Evolutionary conservation across 164 flowering plant species (phyloP).

Genomic region (Paratinospora sagittata): DNA sequence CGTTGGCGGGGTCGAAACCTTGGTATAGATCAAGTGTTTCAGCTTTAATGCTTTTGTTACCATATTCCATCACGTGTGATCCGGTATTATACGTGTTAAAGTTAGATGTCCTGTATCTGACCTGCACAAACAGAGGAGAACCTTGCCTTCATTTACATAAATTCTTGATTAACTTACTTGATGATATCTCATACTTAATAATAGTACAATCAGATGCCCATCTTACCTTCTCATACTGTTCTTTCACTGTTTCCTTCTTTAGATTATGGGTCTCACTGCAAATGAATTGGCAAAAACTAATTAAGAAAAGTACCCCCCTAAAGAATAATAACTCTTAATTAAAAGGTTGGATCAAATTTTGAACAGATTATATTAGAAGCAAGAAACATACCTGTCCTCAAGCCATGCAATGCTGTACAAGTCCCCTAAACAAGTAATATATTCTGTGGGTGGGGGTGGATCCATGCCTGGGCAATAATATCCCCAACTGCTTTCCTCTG

Average conservation of each 20-base stretch:
- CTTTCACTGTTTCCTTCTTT: slow-evolving; percentile 70
- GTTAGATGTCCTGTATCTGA: slow-evolving; percentile 71
- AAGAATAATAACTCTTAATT: too few relatives aligned
- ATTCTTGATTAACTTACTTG: too few relatives aligned
- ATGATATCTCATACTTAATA: not conserved
- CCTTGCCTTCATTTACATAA: not conserved
- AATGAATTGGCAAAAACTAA: not conserved
- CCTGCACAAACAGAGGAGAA: slow-evolving; percentile 34
- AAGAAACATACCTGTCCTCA: slow-evolving; percentile 54
- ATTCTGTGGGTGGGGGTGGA: slow-evolving; percentile 41
- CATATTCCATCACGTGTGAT: slow-evolving; percentile 96
- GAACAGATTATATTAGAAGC: not conserved
- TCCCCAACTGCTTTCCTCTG: slow-evolving; percentile 64
- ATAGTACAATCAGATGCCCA: not conserved
- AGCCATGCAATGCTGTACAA: slow-evolving; percentile 72
- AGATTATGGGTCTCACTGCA: slow-evolving; percentile 84
- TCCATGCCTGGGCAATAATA: slow-evolving; percentile 54
- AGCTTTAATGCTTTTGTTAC: slow-evolving; percentile 50
- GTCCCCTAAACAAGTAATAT: slow-evolving; percentile 62
- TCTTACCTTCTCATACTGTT: slow-evolving; percentile 51
- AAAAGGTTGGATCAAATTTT: not conserved
- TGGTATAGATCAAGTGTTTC: slow-evolving; percentile 75
- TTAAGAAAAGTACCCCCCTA: not conserved
- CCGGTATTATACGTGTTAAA: slow-evolving; percentile 60
- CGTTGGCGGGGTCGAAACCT: slow-evolving; percentile 70